These are phyloP conservation scores for Ambrosia artemisiifolia DNA, from an alignment of 129 eudicot species.

Conservation along the genomic window DNA sequence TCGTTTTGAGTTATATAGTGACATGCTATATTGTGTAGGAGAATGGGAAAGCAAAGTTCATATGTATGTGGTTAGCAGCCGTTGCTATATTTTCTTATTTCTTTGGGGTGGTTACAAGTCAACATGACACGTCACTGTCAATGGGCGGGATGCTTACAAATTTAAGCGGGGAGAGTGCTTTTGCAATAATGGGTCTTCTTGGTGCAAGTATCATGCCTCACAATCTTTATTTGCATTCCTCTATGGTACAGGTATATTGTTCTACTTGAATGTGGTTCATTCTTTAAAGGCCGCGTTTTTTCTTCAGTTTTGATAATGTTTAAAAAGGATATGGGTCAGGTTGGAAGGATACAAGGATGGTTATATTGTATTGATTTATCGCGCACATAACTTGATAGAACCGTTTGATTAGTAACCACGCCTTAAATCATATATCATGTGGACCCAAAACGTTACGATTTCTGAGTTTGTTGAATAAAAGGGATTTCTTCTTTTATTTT, in stretches of 20 bases:
- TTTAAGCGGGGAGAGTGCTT: constrained; percentile 79
- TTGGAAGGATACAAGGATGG: no score
- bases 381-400: background rate
- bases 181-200: constrained; percentile 80
- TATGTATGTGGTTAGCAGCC: constrained; percentile 53
- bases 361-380: no score
- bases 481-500: background rate
- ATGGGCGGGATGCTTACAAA: constrained; percentile 44
- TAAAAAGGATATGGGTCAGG: no score
- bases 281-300: no score
- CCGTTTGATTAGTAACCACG: background rate
- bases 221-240: constrained; percentile 87
- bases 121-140: constrained; percentile 51
- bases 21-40: constrained; percentile 39
- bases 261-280: no score
- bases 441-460: background rate
- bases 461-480: background rate
- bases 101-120: constrained; percentile 64
- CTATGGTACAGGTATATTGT: constrained; percentile 96
- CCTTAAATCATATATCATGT: background rate
- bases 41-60: constrained; percentile 51
- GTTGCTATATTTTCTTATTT: constrained; percentile 50
- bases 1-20: background rate
- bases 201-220: constrained; percentile 96
- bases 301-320: no score